A percentile compares a stretch with the other conserved stretches of the same genome.
Evolutionary conservation across 495 filamentous ascomycete genomes (phyloP).

Genomic region (Penicillium arizonense): DNA sequence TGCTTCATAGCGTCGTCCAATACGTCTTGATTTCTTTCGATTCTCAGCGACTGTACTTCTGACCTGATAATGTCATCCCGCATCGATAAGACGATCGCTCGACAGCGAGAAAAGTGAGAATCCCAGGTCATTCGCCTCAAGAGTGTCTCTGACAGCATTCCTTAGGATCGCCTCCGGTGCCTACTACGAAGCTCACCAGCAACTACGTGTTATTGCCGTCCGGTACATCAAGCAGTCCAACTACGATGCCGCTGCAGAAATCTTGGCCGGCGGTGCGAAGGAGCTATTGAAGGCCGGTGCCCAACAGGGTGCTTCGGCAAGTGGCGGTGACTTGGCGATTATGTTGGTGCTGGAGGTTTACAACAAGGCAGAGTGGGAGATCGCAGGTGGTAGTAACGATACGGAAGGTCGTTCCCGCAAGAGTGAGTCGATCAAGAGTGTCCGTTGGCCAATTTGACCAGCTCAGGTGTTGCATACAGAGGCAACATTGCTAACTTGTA

Average conservation of each 20-base stretch:
- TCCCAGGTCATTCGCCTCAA: neutral
- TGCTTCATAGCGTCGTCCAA: slow-evolving; percentile 2
- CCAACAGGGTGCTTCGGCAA: slow-evolving; percentile 71
- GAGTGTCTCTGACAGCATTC: neutral
- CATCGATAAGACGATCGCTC: slow-evolving; percentile 71
- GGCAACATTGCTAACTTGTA: neutral
- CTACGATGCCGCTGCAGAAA: slow-evolving; percentile 80
- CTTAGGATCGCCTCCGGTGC: slow-evolving; percentile 84
- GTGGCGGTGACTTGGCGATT: slow-evolving; percentile 85
- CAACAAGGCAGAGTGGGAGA: slow-evolving; percentile 74
- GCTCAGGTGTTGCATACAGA: neutral
- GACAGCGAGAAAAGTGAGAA: slow-evolving; percentile 65
- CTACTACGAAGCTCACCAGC: slow-evolving; percentile 97
- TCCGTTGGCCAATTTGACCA: neutral
- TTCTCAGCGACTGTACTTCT: neutral
- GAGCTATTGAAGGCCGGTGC: slow-evolving; percentile 77
- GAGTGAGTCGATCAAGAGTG: slow-evolving; percentile 30
- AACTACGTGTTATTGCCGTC: slow-evolving; percentile 88
- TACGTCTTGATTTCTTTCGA: neutral
- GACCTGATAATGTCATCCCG: slow-evolving; percentile 53
- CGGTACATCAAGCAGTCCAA: slow-evolving; percentile 85
- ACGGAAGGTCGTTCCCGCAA: slow-evolving; percentile 38
- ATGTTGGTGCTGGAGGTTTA: slow-evolving; percentile 85
- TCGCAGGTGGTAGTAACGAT: slow-evolving; percentile 56
- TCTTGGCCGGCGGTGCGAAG: slow-evolving; percentile 79